Evolutionary conservation across 495 filamentous ascomycete species (phyloP).

Genomic region (Aspergillus haitiensis): DNA sequence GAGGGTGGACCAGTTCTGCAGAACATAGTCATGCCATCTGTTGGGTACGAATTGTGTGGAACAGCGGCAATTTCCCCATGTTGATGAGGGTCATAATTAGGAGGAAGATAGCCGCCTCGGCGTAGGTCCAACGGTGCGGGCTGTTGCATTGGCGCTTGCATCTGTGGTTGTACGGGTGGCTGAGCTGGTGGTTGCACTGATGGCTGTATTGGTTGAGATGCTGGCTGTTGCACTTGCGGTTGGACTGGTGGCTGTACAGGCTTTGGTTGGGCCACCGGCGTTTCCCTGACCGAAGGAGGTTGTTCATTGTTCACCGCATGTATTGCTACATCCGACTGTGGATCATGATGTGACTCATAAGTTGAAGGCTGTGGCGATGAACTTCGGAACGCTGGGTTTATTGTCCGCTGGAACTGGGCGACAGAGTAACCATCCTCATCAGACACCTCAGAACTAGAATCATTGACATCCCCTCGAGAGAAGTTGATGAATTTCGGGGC

Average conservation of each 20-base stretch:
- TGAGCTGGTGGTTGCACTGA: conserved; percentile 12
- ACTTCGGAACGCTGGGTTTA: conserved; percentile 91
- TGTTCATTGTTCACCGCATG: too few relatives aligned
- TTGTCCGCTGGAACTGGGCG: conserved; percentile 90
- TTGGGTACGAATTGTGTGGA: conserved; percentile 91
- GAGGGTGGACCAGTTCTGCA: conserved; percentile 85
- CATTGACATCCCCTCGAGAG: conserved; percentile 83
- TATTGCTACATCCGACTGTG: conserved; percentile 61
- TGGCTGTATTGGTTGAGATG: conserved; percentile 13
- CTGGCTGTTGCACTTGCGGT: conserved; percentile 9
- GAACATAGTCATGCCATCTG: conserved; percentile 98
- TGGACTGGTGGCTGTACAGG: conserved; percentile 10
- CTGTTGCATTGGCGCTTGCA: conserved; percentile 29
- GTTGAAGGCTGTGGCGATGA: conserved; percentile 87
- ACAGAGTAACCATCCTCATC: conserved; percentile 88
- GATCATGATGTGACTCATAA: conserved; percentile 86
- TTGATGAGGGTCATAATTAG: conserved; percentile 55
- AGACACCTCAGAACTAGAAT: conserved; percentile 75
- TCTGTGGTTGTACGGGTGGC: conserved; percentile 34
- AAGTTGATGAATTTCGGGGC: conserved; percentile 99
- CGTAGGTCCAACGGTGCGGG: conserved; percentile 52
- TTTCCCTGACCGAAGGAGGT: conserved; percentile 50
- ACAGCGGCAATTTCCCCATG: conserved; percentile 66
- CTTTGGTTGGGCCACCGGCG: conserved; percentile 57
- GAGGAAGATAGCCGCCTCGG: conserved; percentile 49